These are phyloP conservation scores for Prillingera fragicola DNA, from an alignment of 1,284 basidiomycete genomes.

Conservation along the genomic window DNA sequence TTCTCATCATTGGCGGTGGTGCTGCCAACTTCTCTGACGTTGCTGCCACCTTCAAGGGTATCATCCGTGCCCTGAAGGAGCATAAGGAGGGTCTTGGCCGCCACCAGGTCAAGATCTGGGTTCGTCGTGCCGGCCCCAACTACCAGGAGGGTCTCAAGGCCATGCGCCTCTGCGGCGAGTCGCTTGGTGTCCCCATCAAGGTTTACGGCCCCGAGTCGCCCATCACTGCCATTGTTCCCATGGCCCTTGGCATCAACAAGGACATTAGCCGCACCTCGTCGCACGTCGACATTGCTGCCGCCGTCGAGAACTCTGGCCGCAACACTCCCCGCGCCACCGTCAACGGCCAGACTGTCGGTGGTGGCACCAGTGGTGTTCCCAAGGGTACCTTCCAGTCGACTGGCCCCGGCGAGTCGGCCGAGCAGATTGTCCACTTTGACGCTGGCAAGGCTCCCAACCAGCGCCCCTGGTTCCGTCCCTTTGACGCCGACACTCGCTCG, in stretches of 20 bases:
- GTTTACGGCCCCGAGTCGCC: conserved; percentile 97
- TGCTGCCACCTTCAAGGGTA: conserved; percentile 98
- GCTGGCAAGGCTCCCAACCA: conserved; percentile 50
- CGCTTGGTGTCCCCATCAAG: conserved; percentile 92
- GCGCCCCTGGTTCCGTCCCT: conserved; percentile 79
- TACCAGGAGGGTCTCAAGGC: conserved; percentile 99
- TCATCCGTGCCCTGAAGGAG: conserved; percentile 94
- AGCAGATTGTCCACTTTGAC: conserved; percentile 80
- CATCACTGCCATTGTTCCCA: conserved; percentile 97
- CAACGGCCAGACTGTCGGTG: conserved; percentile 15
- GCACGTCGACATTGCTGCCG: conserved; percentile 39
- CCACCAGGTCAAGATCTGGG: conserved; percentile 87
- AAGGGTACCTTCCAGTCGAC: conserved; percentile 73
- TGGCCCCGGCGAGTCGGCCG: conserved; percentile 55
- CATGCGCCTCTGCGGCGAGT: conserved; percentile 96
- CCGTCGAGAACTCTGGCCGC: conserved; percentile 28
- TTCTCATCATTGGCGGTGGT: conserved; percentile 98
- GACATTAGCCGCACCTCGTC: conserved; percentile 45
- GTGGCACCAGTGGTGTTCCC: conserved; percentile 25
- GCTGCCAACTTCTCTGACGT: conserved; percentile 99
- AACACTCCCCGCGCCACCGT: conserved; percentile 29
- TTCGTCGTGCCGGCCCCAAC: conserved; percentile 97
- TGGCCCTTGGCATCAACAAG: conserved; percentile 75
- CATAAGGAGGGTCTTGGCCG: conserved; percentile 78
- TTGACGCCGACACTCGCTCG: conserved; percentile 85